phyloP scores from a whole-genome alignment of 2,329 filamentous ascomycete species.

The Hymenoscyphus scutula region DNA sequence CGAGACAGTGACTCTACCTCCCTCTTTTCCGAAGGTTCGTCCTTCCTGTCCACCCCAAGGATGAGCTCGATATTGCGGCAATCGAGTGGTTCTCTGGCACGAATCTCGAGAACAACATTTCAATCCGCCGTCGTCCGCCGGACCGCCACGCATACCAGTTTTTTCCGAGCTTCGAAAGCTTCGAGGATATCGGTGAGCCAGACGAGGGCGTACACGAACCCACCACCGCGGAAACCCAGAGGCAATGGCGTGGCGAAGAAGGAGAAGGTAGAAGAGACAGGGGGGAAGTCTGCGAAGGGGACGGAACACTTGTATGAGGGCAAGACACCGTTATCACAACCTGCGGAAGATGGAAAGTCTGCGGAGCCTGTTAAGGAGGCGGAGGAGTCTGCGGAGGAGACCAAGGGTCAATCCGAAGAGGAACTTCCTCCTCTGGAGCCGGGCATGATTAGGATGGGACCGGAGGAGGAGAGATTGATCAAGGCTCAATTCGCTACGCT shows the following conservation, averaged over 20 bases:
- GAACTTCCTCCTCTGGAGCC: conserved; percentile 22
- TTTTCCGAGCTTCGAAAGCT: conserved; percentile 38
- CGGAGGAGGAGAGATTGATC: conserved; percentile 57
- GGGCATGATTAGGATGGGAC: conserved; percentile 43
- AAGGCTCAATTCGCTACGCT: conserved; percentile 55
- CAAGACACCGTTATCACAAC: conserved; percentile 40
- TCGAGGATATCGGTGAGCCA: conserved; percentile 36
- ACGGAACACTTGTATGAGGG: conserved; percentile 47
- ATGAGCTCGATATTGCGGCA: conserved; percentile 68
- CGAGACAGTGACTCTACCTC: conserved; percentile 22
- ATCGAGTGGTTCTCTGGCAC: conserved; percentile 64
- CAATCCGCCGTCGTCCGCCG: conserved; percentile 48
- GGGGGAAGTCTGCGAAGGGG: conserved; percentile 37
- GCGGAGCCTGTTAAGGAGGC: not conserved
- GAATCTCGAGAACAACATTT: conserved; percentile 56
- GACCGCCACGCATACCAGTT: conserved; percentile 42
- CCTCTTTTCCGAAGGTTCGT: conserved; percentile 4
- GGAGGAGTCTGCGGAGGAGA: not conserved
- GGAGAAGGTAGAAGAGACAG: conserved; percentile 18
- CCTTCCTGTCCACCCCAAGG: conserved; percentile 37
- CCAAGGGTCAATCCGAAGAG: conserved; percentile 35
- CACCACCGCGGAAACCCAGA: conserved; percentile 21
- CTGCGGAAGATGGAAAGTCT: conserved; percentile 14
- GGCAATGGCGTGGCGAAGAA: conserved; percentile 9
- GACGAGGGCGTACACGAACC: conserved; percentile 25